Evolutionary conservation across 495 filamentous ascomycete genomes (phyloP).

Genomic region (Letharia lupina): DNA sequence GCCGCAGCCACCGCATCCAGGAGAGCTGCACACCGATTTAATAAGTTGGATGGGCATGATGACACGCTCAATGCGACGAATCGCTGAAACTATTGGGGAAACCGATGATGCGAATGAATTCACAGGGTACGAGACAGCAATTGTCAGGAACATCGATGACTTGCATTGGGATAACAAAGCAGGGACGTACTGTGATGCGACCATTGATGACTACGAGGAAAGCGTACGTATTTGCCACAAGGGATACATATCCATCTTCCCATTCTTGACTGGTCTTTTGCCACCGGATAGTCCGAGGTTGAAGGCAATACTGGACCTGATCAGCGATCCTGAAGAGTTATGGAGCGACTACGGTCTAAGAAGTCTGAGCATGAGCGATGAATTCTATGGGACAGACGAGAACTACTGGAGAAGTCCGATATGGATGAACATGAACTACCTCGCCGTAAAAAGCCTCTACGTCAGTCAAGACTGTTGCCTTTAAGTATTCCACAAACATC

Average conservation of each 20-base stretch:
- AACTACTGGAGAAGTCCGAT: conserved; percentile 96
- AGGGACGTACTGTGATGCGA: conserved; percentile 87
- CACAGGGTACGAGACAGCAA: conserved; percentile 63
- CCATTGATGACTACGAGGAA: conserved; percentile 92
- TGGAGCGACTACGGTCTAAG: conserved; percentile 81
- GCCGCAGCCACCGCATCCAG: conserved; percentile 91
- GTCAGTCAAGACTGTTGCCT: conserved; percentile 44
- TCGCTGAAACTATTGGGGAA: conserved; percentile 63
- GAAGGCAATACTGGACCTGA: conserved; percentile 58
- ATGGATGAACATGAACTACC: conserved; percentile 97
- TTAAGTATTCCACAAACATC: background rate
- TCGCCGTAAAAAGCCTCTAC: conserved; percentile 71
- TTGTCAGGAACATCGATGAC: conserved; percentile 82
- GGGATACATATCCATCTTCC: conserved; percentile 91
- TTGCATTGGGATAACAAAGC: conserved; percentile 80
- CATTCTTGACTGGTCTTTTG: conserved; percentile 78
- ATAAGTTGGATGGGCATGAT: conserved; percentile 97
- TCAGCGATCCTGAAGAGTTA: conserved; percentile 73
- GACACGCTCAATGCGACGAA: conserved; percentile 68
- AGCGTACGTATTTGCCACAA: conserved; percentile 80
- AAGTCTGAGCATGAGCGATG: conserved; percentile 75
- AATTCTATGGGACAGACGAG: conserved; percentile 79
- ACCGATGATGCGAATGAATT: conserved; percentile 67
- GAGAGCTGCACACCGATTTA: conserved; percentile 91
- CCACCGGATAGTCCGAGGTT: conserved; percentile 62